Percentiles rank a stretch among this genome's conserved stretches.
These are phyloP conservation scores for Pythium coloratum DNA, from an alignment of 352 stramenopile species.

Conservation along the genomic window DNA sequence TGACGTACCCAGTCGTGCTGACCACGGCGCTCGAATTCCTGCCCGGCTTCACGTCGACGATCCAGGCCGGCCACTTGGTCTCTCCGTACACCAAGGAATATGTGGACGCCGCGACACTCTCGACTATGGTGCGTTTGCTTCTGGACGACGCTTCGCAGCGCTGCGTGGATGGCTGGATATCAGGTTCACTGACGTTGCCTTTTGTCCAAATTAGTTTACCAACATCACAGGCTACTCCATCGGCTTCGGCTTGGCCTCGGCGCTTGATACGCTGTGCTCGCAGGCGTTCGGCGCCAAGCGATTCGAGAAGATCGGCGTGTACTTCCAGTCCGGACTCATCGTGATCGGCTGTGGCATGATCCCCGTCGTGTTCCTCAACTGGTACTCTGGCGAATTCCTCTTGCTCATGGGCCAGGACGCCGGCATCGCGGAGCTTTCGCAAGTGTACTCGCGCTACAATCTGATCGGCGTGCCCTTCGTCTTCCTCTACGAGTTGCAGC, in stretches of 20 bases:
- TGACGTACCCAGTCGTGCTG: slow-evolving; percentile 51
- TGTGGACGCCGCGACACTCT: slow-evolving; percentile 65
- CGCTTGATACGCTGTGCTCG: slow-evolving; percentile 76
- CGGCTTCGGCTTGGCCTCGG: slow-evolving; percentile 61
- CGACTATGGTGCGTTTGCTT: slow-evolving; percentile 52
- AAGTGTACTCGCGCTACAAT: slow-evolving; percentile 45
- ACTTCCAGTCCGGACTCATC: slow-evolving; percentile 60
- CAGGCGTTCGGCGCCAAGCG: slow-evolving; percentile 59
- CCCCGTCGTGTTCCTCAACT: slow-evolving; percentile 52
- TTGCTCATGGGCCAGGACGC: slow-evolving; percentile 50
- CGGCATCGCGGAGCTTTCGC: slow-evolving; percentile 44
- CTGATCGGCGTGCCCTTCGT: slow-evolving; percentile 16
- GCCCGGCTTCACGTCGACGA: slow-evolving; percentile 57
- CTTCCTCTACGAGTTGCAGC: slow-evolving; percentile 54
- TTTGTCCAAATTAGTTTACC: slow-evolving; percentile 33
- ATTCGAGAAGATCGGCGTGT: slow-evolving; percentile 65
- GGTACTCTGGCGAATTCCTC: slow-evolving; percentile 51
- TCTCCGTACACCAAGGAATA: slow-evolving; percentile 54
- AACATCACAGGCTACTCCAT: slow-evolving; percentile 70
- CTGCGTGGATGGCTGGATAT: neutral
- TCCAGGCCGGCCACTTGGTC: slow-evolving; percentile 69
- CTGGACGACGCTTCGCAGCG: neutral
- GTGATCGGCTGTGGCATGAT: slow-evolving; percentile 50
- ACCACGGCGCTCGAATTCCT: slow-evolving; percentile 52
- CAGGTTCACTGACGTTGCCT: neutral